Conservation (phyloP, 2,329 filamentous ascomycete genomes). For the Neofusicoccum parvum region DNA sequence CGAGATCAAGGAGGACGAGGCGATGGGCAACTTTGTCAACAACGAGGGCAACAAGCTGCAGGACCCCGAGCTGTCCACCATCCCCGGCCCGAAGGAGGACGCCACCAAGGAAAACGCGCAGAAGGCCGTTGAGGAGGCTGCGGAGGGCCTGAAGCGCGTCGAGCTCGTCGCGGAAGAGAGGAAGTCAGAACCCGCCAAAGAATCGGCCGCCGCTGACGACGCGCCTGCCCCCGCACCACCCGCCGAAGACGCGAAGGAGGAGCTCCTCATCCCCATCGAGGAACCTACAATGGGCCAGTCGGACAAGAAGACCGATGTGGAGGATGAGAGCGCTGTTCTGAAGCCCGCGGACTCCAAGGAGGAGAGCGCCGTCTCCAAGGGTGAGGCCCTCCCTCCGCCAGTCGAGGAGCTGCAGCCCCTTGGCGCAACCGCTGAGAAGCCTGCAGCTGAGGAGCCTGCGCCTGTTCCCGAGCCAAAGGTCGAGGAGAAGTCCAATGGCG, state of each 20-base stretch:
- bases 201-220: background rate
- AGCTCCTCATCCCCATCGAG: constrained; percentile 25
- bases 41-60: constrained; percentile 31
- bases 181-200: background rate
- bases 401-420: constrained; percentile 27
- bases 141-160: constrained; percentile 1
- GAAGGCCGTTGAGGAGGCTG: constrained; percentile 18
- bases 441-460: background rate
- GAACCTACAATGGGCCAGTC: constrained; percentile 40
- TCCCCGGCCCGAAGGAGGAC: constrained; percentile 29
- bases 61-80: constrained; percentile 41
- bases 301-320: constrained; percentile 46
- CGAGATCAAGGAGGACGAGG: constrained; percentile 30
- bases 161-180: constrained; percentile 18
- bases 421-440: constrained; percentile 7
- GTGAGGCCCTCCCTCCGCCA: constrained; percentile 38
- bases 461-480: background rate
- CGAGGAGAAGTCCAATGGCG: constrained; percentile 32
- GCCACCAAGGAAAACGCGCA: constrained; percentile 21
- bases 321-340: constrained; percentile 44
- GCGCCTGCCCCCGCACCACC: background rate
- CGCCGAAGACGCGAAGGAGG: constrained; percentile 19
- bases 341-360: constrained; percentile 45
- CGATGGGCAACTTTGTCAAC: constrained; percentile 25
- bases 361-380: constrained; percentile 40